Evolutionary conservation across 768 basidiomycete species (phyloP).

Genomic region (Termitomyces sp.): DNA sequence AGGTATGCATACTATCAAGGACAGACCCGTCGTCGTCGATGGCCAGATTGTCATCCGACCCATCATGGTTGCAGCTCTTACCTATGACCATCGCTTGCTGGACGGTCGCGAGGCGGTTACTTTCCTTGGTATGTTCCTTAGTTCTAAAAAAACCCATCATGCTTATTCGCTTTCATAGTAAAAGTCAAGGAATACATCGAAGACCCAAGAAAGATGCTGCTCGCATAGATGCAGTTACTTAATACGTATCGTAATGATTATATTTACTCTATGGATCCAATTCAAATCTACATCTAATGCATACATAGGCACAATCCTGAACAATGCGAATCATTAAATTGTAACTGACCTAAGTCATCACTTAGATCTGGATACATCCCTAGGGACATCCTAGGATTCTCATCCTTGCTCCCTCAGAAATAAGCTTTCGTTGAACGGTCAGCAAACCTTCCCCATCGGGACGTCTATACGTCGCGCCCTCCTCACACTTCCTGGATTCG

Average conservation of each 20-base stretch:
- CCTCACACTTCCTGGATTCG: conserved; percentile 57
- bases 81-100: conserved; percentile 93
- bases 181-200: conserved; percentile 93
- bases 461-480: conserved; percentile 59
- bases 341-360: neutral
- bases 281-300: conserved; percentile 7
- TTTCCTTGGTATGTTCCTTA: conserved; percentile 78
- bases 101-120: conserved; percentile 96
- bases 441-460: conserved; percentile 67
- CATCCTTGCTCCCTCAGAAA: conserved; percentile 50
- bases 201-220: conserved; percentile 90
- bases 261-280: conserved; percentile 4
- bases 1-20: conserved; percentile 96
- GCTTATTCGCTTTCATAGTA: conserved; percentile 42
- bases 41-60: conserved; percentile 96
- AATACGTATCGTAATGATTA: conserved; percentile 8
- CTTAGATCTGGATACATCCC: neutral
- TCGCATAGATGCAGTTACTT: conserved; percentile 34
- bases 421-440: conserved; percentile 77
- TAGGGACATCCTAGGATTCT: conserved; percentile 5
- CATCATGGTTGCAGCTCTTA: conserved; percentile 92
- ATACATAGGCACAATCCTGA: neutral
- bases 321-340: neutral
- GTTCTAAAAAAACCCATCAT: neutral
- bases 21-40: conserved; percentile 84